Evolutionary conservation across 345 rosid species (phyloP), one percentile per base, ranked within the genome.

Genomic region (Eucalyptus caleyi): DNA sequence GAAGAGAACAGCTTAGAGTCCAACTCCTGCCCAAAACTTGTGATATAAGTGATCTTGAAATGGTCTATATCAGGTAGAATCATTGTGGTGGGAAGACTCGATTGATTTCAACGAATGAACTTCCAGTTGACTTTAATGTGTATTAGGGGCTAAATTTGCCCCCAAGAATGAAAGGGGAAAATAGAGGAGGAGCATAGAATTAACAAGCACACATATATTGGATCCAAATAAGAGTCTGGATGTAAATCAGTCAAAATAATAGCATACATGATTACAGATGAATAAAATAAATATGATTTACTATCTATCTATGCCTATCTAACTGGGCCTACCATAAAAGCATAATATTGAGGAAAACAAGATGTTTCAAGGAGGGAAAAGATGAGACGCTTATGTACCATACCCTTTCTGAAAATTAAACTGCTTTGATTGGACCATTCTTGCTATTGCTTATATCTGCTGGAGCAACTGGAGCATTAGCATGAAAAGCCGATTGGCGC

Each of bases 401-500:
- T 49, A 59, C 89, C 89, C 60, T 69, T 47, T 60, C 54, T 10
- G 47, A 19, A 27, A 88, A 88, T 96, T 93, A 95, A 77, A 94
- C 93, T 1, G 97, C 97, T 88, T 95, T 99, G 90, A 98, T 95
- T 21, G 96, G 93, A 88, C 92, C 94, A 16, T 86, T 85, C 90
- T 94, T 94, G 89, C 98, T 94, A 90, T 94, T 92, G 88, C 93
- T 92, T 87, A 96, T 90, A 26, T 94, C 95, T 9, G 96, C 88
- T 86, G 92, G 91, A 87, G 91, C 93, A 34, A 91, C 95, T 9
- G 95, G 93, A 77, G 93, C 96, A 89, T 92, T 97, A 24, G 96
- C 94, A 87, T 96, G 99, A 90, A 98, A 98, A 5, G 98, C 98
- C 1, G 98, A 97, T 89, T 94, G 99, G 89, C 97, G 90, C 16